Conservation (phyloP, 805 yeast genomes). For the Yamadazyma laniorum region DNA sequence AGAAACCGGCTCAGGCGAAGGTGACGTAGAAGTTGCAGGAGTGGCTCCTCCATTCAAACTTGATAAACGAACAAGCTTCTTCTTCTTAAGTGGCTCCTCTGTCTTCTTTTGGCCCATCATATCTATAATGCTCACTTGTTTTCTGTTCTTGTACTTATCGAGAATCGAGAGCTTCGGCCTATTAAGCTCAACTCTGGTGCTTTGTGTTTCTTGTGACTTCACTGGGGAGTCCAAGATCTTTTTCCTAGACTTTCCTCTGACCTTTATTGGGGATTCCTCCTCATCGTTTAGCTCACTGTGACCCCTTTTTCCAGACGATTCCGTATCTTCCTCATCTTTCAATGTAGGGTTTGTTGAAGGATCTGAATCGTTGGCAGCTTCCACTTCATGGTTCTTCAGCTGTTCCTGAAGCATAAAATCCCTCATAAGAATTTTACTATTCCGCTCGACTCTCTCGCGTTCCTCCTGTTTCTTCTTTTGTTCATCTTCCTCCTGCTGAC, state of each 20-base stretch:
- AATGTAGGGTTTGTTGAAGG: too few relatives aligned
- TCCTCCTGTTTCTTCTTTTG: conserved; percentile 15
- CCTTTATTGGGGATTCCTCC: conserved; percentile 36
- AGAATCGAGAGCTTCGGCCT: conserved; percentile 42
- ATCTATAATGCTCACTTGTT: conserved; percentile 31
- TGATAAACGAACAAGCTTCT: conserved; percentile 38
- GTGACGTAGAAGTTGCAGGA: conserved; percentile 6
- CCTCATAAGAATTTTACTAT: conserved; percentile 7
- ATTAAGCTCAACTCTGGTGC: conserved; percentile 40
- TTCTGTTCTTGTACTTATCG: conserved; percentile 38
- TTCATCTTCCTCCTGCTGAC: conserved; percentile 13
- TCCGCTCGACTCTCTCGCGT: conserved; percentile 6
- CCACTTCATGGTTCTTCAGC: background rate
- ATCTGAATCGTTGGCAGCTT: background rate
- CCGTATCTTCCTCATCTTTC: conserved; percentile 2
- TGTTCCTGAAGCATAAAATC: conserved; percentile 11
- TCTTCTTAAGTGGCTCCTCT: conserved; percentile 22
- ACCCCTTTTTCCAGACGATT: conserved; percentile 2
- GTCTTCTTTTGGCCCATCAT: conserved; percentile 5
- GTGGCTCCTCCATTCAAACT: conserved; percentile 15
- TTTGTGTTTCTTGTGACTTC: conserved; percentile 14
- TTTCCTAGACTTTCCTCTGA: conserved; percentile 20
- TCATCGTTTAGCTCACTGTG: conserved; percentile 25
- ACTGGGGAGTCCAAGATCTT: conserved; percentile 24
- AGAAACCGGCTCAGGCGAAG: conserved; percentile 5